Evolutionary conservation across 2,329 filamentous ascomycete species (phyloP).

Genomic region (Aspergillus alliaceus): DNA sequence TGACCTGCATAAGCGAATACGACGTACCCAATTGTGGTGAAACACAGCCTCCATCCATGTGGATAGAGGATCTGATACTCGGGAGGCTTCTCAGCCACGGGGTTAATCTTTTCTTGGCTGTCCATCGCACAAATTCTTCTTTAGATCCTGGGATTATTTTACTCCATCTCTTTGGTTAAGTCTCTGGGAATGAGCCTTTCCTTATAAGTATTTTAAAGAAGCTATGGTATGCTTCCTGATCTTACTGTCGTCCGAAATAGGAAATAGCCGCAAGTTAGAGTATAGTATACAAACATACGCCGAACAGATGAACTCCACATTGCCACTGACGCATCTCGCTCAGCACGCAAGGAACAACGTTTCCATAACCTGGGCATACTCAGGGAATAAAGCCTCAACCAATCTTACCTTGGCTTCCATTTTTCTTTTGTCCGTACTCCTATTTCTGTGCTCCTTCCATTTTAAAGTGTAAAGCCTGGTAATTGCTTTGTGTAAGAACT

Average conservation of each 20-base stretch:
- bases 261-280: not conserved
- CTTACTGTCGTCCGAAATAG: not conserved
- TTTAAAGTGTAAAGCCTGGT: no score
- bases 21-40: constrained; percentile 1
- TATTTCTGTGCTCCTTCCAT: not conserved
- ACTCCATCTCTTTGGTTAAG: not conserved
- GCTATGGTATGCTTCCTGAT: no score
- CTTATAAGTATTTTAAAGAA: not conserved
- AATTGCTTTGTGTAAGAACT: no score
- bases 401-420: not conserved
- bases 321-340: not conserved
- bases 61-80: not conserved
- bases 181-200: not conserved
- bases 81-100: not conserved
- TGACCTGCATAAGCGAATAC: not conserved
- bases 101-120: not conserved
- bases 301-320: not conserved
- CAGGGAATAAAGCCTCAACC: not conserved
- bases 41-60: constrained; percentile 1
- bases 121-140: not conserved
- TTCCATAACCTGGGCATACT: not conserved
- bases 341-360: not conserved
- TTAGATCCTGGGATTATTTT: not conserved
- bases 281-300: not conserved
- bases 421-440: not conserved